Percentiles rank a stretch among this genome's conserved stretches.
These are phyloP conservation scores for Salicornia ramosissima DNA, from an alignment of 148 eudicot genomes.

Conservation along the genomic window DNA sequence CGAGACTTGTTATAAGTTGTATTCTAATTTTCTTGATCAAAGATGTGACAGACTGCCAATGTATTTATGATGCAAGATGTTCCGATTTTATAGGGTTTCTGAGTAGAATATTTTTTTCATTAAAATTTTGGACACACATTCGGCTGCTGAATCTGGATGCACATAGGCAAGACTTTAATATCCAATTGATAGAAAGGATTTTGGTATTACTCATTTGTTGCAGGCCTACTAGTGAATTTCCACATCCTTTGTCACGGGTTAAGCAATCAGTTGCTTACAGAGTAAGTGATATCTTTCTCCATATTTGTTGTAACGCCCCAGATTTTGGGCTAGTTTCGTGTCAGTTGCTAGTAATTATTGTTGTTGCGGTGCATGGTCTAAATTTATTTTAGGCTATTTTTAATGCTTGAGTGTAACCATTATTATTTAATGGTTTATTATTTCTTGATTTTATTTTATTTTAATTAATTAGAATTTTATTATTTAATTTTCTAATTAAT, in stretches of 20 bases:
- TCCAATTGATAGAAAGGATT: neutral
- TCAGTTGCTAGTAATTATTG: no score
- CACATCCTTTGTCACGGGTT: slow-evolving; percentile 83
- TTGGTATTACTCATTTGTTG: slow-evolving; percentile 11
- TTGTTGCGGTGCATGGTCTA: no score
- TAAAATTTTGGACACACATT: neutral
- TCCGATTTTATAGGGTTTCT: neutral
- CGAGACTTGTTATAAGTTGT: neutral
- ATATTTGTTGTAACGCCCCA: no score
- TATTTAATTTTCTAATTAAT: no score
- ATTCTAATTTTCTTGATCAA: neutral
- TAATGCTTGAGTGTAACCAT: no score
- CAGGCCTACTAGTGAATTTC: slow-evolving; percentile 83
- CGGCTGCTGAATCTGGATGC: neutral
- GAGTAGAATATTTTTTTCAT: neutral
- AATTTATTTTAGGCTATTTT: no score
- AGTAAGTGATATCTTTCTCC: slow-evolving; percentile 28
- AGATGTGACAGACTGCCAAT: neutral
- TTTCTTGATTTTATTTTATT: no score
- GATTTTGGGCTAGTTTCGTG: no score
- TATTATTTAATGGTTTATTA: no score
- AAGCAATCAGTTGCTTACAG: slow-evolving; percentile 57
- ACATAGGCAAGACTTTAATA: neutral
- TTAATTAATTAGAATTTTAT: no score
- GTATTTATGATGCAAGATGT: neutral